Percentiles rank a stretch among this genome's conserved stretches.
These are phyloP conservation scores for Vickermania spadyakhi DNA, from an alignment of 208 protist genomes.

Conservation along the genomic window DNA sequence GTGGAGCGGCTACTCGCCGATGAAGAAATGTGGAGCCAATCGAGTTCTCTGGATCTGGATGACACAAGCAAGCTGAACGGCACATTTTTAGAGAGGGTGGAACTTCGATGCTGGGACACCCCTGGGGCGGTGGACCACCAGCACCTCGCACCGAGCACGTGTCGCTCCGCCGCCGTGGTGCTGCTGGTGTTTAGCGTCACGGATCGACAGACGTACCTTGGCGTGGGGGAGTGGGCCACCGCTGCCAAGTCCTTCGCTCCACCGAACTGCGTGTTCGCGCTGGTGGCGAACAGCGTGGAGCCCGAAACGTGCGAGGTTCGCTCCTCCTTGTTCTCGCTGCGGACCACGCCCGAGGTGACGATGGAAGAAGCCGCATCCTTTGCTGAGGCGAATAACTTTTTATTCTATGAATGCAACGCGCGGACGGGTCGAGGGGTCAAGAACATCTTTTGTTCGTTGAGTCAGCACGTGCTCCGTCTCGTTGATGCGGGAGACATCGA, in stretches of 20 bases:
- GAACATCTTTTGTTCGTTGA: slow-evolving; percentile 90
- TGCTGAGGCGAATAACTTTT: slow-evolving; percentile 92
- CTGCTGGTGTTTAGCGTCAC: slow-evolving; percentile 96
- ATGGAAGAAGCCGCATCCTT: slow-evolving; percentile 94
- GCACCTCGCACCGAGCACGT: slow-evolving; percentile 94
- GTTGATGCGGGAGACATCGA: slow-evolving; percentile 90
- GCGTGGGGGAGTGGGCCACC: slow-evolving; percentile 92
- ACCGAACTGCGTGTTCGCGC: slow-evolving; percentile 75
- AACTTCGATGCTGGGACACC: slow-evolving; percentile 98
- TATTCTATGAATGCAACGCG: slow-evolving; percentile 93
- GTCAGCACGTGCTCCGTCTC: slow-evolving; percentile 91
- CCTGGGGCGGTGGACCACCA: slow-evolving; percentile 88
- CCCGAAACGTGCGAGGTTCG: neutral
- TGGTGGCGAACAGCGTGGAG: slow-evolving; percentile 96
- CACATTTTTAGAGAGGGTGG: slow-evolving; percentile 92
- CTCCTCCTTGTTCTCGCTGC: slow-evolving; percentile 22
- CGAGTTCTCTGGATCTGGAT: too few species aligned
- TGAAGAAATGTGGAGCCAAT: too few species aligned
- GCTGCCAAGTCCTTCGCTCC: slow-evolving; percentile 90
- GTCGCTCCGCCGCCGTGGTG: slow-evolving; percentile 92
- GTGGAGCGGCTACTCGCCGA: too few species aligned
- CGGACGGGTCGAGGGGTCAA: slow-evolving; percentile 91
- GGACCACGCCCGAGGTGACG: slow-evolving; percentile 92
- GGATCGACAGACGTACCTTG: slow-evolving; percentile 66
- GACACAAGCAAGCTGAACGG: too few species aligned